Percentiles rank a stretch among this genome's conserved stretches.
Evolutionary conservation across 2,329 filamentous ascomycete species (phyloP).

Genomic region (Cadophora sp.): DNA sequence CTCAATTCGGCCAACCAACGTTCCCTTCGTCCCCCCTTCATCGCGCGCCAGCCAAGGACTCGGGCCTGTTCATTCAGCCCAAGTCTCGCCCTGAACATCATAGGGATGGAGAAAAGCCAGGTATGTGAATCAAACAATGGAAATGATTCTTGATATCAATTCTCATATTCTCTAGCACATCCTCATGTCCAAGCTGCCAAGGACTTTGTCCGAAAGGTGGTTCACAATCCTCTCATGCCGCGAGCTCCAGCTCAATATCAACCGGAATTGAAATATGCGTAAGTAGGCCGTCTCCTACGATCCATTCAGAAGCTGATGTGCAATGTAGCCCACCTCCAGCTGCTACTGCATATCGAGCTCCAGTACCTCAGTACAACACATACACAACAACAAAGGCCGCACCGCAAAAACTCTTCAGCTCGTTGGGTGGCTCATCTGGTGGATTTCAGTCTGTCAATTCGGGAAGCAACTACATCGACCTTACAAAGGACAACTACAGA

Average conservation of each 20-base stretch:
- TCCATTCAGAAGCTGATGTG: background rate
- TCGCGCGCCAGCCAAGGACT: constrained; percentile 35
- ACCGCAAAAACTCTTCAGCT: constrained; percentile 39
- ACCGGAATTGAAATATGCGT: constrained; percentile 25
- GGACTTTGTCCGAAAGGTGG: constrained; percentile 36
- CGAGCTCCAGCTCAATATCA: constrained; percentile 37
- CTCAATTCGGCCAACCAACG: constrained; percentile 43
- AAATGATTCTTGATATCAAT: background rate
- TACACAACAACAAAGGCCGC: constrained; percentile 43
- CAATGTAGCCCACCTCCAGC: constrained; percentile 17
- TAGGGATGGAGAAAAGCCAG: constrained; percentile 35
- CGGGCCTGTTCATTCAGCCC: constrained; percentile 42
- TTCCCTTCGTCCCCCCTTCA: constrained; percentile 43
- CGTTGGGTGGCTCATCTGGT: constrained; percentile 39
- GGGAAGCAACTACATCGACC: constrained; percentile 42
- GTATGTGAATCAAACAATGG: constrained; percentile 30
- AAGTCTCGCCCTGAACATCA: constrained; percentile 44
- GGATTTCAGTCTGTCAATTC: constrained; percentile 39
- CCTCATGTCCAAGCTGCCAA: constrained; percentile 42
- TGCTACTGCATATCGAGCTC: constrained; percentile 36
- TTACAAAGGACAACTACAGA: constrained; percentile 38
- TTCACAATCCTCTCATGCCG: constrained; percentile 38
- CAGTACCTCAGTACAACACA: constrained; percentile 28
- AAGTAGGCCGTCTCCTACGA: background rate
- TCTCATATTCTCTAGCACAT: constrained; percentile 31